These are phyloP conservation scores for Salix arbutifolia DNA, from an alignment of 345 rosid genomes.

Conservation along the genomic window DNA sequence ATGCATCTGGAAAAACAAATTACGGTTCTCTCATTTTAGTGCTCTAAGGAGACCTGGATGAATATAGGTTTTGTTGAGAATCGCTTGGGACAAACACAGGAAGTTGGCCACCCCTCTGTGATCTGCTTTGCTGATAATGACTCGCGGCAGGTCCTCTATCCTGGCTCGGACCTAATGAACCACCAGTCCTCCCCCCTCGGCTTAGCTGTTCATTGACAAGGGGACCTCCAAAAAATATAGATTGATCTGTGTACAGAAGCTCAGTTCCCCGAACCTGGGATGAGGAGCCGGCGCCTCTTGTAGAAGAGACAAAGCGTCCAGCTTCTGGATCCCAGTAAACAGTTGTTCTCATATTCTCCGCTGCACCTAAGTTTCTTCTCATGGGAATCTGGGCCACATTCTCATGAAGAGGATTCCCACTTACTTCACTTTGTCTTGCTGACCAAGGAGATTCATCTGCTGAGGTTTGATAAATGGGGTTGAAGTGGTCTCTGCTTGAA, in stretches of 20 bases:
- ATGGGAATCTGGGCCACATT: constrained; percentile 28
- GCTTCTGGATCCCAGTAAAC: constrained; percentile 92
- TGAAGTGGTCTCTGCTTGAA: constrained; percentile 59
- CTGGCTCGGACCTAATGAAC: constrained; percentile 20
- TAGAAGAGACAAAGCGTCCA: constrained; percentile 63
- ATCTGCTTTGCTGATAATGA: constrained; percentile 56
- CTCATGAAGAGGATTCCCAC: constrained; percentile 16
- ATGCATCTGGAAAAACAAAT: constrained; percentile 8
- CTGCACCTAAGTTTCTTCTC: constrained; percentile 33
- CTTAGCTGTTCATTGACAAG: constrained; percentile 42
- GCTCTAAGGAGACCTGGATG: constrained; percentile 44
- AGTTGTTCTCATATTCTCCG: constrained; percentile 44
- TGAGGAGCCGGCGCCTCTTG: constrained; percentile 23
- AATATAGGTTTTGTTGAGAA: constrained; percentile 44
- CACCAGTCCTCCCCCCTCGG: constrained; percentile 41
- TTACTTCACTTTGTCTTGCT: constrained; percentile 32
- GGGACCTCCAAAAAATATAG: constrained; percentile 68
- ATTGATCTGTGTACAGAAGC: constrained; percentile 50
- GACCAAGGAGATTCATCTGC: constrained; percentile 56
- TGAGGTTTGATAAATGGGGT: constrained; percentile 66
- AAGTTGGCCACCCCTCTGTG: constrained; percentile 72
- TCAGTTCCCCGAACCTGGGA: constrained; percentile 48
- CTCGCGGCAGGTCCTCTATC: constrained; percentile 43
- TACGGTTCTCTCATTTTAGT: neutral
- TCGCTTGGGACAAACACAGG: constrained; percentile 85